Evolutionary conservation across 176 grass and related monocot species (phyloP), one percentile per base, ranked within the genome.

Genomic region (Chloris gayana): DNA sequence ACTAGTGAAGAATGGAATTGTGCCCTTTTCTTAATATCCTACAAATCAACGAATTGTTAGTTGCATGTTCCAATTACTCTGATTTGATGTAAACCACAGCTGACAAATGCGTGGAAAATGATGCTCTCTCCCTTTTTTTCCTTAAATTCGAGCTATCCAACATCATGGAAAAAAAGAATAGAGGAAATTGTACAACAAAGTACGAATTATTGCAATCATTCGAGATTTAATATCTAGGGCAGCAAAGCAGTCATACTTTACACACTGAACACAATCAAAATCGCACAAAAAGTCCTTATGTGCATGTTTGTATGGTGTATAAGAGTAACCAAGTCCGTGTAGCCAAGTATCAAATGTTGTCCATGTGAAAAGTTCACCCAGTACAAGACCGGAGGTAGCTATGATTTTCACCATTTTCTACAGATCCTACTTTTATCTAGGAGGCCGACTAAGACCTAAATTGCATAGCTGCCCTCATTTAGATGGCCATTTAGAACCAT

Each of bases 1-100:
- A 99, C 81, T 64, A 95, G 78, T 78, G 96, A 99, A 51, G 93
- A 99, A 89, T 99, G 96, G 25, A 84, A 91, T 68, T 95, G 90
- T 49, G 89, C n/a, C 65, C 69, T 95, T 53, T 67, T 80, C 53
- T 79, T 91, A 41, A 83, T 83, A 44, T 89, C 88, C 96, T 99
- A 76, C 14, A 61, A 79, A 79, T 54, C 11, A 82, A 78, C 24
- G 79, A 74, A 38, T 1, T 14, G 32, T 72, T 81, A 76, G 13
- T 72, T 81, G 53, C 44, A 15, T 41, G 39, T 39, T 24, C 24
- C 4, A 8, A 58, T 61, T 60, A 61, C 31, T 73, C 51, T 60
- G 24, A 60, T 83, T 64, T 26, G 1, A 53, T 14, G 71, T n/a
- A 39, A 33, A 58, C 71, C 5, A 42, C 35, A 77, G 68, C 34